Base-by-base conservation (phyloP, 2,329 filamentous ascomycete genomes). In the Talaromyces piceae region DNA sequence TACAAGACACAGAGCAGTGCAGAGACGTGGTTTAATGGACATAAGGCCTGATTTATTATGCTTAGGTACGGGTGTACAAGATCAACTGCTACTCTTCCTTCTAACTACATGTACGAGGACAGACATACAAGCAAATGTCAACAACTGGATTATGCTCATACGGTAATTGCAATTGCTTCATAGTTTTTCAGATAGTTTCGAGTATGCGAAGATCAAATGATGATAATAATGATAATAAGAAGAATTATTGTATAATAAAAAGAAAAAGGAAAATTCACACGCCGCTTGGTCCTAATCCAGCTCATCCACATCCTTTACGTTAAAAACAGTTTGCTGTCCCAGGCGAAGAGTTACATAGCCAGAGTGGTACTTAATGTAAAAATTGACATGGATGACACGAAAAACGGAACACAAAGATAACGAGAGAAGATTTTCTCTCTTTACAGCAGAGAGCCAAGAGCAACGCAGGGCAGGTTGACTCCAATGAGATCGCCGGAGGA, bases 361-460 rank as follows among this genome's bases (percentile, higher is more conserved):
- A 41, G 39, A 41, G 18, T 22, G 39, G n/a, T 41, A 25, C n/a
- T n/a, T n/a, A n/a, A n/a, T n/a, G n/a, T n/a, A 25, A 12, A 31
- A 46, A 25, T 30, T 31, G 37, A 49, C 47, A 49, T 49, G 47
- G 50, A n/a, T 37, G 33, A 16, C 47, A 33, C 18, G 50, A 44
- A 33, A 47, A n/a, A 37, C 31, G 47, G 47, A 9, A 43, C 18
- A 37, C 18, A 13, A 41, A 50, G 20, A 27, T 26, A 28, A 22
- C 41, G 22, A 53, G 20, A 31, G 47, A 44, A 53, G 37, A n/a
- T n/a, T n/a, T n/a, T n/a, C n/a, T n/a, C 27, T 52, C 52, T 59
- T 69, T 70, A 71, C 56, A 71, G 43, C 56, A 68, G 59, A 48
- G 66, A 63, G 53, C 66, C 66, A 48, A 70, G 61, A 46, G 68